phyloP scores from a whole-genome alignment of 1,139 yeast species.

The Eremothecium cymbalariae region DNA sequence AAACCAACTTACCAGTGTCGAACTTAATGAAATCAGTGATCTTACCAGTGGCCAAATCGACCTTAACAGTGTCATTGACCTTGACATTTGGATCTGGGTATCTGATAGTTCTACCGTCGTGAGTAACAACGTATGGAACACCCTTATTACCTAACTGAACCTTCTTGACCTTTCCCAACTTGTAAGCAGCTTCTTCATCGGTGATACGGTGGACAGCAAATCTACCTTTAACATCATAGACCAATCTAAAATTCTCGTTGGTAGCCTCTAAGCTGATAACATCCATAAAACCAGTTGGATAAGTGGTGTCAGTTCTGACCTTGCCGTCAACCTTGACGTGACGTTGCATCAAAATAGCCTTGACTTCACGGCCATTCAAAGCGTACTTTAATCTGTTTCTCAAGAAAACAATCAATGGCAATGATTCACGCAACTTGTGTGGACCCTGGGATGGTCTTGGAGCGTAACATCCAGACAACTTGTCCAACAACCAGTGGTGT shows the following conservation, averaged over 20 bases:
- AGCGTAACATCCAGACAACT: constrained; percentile 98
- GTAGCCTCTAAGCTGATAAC: constrained; percentile 95
- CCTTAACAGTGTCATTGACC: constrained; percentile 95
- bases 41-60: constrained; percentile 94
- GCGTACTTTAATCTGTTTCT: constrained; percentile 99
- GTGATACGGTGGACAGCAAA: constrained; percentile 99
- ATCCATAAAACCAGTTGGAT: constrained; percentile 99
- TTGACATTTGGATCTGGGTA: constrained; percentile 97
- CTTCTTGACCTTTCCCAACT: constrained; percentile 95
- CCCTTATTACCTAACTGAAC: constrained; percentile 98
- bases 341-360: constrained; percentile 98
- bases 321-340: constrained; percentile 98
- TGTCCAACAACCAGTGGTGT: constrained; percentile 99
- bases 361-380: constrained; percentile 98
- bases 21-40: constrained; percentile 85
- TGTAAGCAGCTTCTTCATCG: constrained; percentile 96
- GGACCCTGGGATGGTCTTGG: constrained; percentile 99
- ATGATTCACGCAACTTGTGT: constrained; percentile 98
- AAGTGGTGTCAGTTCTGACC: constrained; percentile 97
- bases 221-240: constrained; percentile 97
- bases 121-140: constrained; percentile 95
- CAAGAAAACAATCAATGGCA: constrained; percentile 94
- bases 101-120: constrained; percentile 99
- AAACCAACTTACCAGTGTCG: constrained; percentile 91
- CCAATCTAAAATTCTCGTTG: constrained; percentile 97